Conservation (phyloP, 306 rosid genomes). For the Heteromeles arbutifolia region DNA sequence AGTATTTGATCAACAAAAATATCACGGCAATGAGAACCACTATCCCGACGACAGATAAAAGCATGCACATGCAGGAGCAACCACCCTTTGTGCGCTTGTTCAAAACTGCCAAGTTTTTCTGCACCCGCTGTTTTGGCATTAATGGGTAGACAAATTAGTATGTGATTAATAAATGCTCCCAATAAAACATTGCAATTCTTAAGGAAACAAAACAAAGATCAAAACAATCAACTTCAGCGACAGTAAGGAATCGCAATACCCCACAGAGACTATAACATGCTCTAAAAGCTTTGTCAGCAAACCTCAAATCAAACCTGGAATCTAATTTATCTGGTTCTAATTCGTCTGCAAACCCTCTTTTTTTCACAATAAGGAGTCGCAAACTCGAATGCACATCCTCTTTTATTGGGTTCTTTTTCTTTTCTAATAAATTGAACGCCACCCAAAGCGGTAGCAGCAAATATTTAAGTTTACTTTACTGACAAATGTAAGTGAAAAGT, state of each 20-base stretch:
- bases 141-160: constrained; percentile 8
- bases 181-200: not conserved
- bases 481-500: not conserved
- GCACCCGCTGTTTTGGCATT: constrained; percentile 74
- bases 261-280: not conserved
- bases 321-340: not conserved
- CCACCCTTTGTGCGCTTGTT: constrained; percentile 86
- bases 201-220: not conserved
- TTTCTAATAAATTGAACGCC: not conserved
- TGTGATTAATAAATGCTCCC: constrained; percentile 8
- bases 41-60: constrained; percentile 66
- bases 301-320: not conserved
- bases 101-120: constrained; percentile 79
- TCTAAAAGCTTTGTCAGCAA: not conserved
- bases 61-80: constrained; percentile 92
- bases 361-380: not conserved
- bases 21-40: constrained; percentile 58
- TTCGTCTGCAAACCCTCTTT: not conserved
- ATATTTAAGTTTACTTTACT: not conserved
- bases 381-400: not conserved
- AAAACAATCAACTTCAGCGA: not conserved
- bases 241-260: not conserved
- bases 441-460: not conserved
- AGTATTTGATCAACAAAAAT: constrained; percentile 62
- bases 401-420: not conserved